phyloP scores from a whole-genome alignment of 169 alveolate genomes.

The Eimeria maxima region DNA sequence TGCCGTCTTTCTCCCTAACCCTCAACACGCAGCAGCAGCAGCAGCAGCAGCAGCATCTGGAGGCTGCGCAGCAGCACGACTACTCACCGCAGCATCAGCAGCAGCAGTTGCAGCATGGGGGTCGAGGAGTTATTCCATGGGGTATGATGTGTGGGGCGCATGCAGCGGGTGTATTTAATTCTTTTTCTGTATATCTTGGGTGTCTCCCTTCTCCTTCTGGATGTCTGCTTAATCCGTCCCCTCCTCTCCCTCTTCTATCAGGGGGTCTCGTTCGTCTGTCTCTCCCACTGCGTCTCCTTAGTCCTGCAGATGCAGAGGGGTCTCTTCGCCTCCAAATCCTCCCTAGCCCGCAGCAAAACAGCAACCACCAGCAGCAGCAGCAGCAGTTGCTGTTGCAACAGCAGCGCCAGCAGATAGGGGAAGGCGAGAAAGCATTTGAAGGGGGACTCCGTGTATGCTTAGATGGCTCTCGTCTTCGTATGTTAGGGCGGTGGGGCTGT shows the following conservation, averaged over 20 bases:
- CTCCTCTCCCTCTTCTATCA: not conserved
- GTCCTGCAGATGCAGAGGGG: not conserved
- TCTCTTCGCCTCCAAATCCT: not conserved
- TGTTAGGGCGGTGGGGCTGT: conserved; percentile 35
- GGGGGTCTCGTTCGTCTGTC: not conserved
- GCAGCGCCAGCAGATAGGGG: conserved; percentile 31
- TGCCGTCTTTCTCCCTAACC: not conserved
- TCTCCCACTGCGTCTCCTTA: not conserved
- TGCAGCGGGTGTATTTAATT: not conserved
- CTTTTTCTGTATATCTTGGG: not conserved
- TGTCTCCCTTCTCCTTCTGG: conserved; percentile 1
- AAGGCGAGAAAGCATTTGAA: not conserved
- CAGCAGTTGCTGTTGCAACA: conserved; percentile 16
- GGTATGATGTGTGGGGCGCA: too few relatives aligned
- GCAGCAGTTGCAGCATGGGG: not conserved
- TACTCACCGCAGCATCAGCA: not conserved
- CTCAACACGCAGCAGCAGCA: not conserved
- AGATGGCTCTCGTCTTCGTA: not conserved
- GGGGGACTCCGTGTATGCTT: conserved; percentile 9
- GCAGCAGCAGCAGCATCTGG: conserved; percentile 63
- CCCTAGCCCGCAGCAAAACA: not conserved
- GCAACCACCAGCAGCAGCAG: conserved; percentile 54
- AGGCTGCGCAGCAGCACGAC: not conserved
- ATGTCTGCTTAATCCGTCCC: not conserved
- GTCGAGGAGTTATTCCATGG: not conserved